A percentile compares a stretch with the other conserved stretches of the same genome.
phyloP scores from a whole-genome alignment of 176 grass and related monocot genomes.

The Oryza officinalis region DNA sequence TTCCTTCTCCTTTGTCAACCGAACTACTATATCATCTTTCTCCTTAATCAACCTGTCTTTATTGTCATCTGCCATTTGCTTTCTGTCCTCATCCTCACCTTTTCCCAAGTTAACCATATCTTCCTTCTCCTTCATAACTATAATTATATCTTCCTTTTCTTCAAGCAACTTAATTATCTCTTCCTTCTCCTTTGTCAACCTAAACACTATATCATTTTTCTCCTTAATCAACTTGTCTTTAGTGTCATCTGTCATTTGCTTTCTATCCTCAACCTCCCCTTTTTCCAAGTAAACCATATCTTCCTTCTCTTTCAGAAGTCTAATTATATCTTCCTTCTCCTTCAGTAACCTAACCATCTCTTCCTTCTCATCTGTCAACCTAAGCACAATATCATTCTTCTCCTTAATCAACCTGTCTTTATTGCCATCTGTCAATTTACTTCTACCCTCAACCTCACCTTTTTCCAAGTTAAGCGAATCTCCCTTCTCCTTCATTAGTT shows the following conservation, averaged over 20 bases:
- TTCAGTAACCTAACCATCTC: constrained; percentile 35
- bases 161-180: constrained; percentile 33
- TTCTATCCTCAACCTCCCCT: constrained; percentile 18
- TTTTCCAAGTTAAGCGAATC: constrained; percentile 43
- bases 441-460: constrained; percentile 20
- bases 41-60: constrained; percentile 58
- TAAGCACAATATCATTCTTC: constrained; percentile 48
- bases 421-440: constrained; percentile 29
- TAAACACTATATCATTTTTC: constrained; percentile 46
- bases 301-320: constrained; percentile 41
- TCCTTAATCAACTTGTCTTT: constrained; percentile 67
- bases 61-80: constrained; percentile 39
- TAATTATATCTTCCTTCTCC: constrained; percentile 35
- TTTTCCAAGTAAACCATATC: constrained; percentile 46
- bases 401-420: constrained; percentile 68
- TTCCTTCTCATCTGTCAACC: constrained; percentile 44
- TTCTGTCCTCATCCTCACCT: constrained; percentile 6
- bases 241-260: constrained; percentile 31
- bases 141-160: constrained; percentile 35
- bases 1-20: constrained; percentile 47
- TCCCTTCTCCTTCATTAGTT: constrained; percentile 57
- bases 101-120: constrained; percentile 38
- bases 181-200: constrained; percentile 42
- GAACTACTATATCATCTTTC: constrained; percentile 38
- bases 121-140: constrained; percentile 44